Base-by-base conservation (phyloP, 768 basidiomycete genomes). In the Royoungia palumana region DNA sequence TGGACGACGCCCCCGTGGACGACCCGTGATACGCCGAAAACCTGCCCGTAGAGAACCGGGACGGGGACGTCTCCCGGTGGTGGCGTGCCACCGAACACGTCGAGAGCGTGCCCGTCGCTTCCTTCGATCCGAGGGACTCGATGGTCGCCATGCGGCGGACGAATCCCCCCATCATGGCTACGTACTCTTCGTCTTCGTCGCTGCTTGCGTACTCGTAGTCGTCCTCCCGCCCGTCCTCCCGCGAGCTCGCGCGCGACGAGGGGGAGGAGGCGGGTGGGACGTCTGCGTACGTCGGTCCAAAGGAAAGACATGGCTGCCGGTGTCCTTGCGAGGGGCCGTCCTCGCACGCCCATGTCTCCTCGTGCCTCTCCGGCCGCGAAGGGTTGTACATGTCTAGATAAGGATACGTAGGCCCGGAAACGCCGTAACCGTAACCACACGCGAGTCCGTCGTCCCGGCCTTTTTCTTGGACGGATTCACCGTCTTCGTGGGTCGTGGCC, bases 91-190 rank as follows among this genome's bases (percentile, higher is more conserved):
- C 63, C 19, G 61, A 64, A 54, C 63, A 57, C 69, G 34, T 62
- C 66, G 57, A 66, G 65, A 41, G 71, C 35, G 56, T 57, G 34
- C 55, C 38, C 12, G 51, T 51, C 30, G 52, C 64, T 58, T 90
- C 87, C 43, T 78, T 75, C 16, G 83, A 85, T 35, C 85, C 87
- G 64, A 89, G 74, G 36, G 80, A 82, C 63, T 89, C 86, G 52
- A 89, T 89, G 24, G 88, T 89, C 17, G 86, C 82, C 87, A 90
- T 88, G 34, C 88, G 83, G 44, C 77, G 74, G 37, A 89, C 75
- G 57, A 73, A 78, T 20, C 77, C 73, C 45, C 86, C 84, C 47
- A 90, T 69, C 41, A 89, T 74, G 6, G 75, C 75, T 25, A 88
- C 70, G 45, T 77, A 64, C 24, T 62, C 65, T 21, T 66, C 64